Evolutionary conservation across 1,139 yeast genomes (phyloP).

Genomic region (Lodderomyces pseudojiufengensis): DNA sequence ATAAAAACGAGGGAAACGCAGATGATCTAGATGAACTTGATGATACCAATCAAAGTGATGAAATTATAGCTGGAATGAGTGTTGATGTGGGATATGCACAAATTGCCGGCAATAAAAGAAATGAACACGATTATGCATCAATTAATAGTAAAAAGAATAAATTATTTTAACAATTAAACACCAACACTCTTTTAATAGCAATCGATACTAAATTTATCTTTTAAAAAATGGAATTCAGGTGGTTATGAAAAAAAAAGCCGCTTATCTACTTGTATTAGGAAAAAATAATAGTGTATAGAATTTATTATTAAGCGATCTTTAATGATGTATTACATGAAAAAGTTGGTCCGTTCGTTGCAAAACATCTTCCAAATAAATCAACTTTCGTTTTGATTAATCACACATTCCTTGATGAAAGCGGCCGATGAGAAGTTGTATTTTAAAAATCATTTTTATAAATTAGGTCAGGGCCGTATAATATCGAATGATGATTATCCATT

Average conservation of each 20-base stretch:
- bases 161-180: too few relatives aligned
- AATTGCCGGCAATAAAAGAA: conserved; percentile 33
- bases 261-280: too few relatives aligned
- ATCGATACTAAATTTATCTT: too few relatives aligned
- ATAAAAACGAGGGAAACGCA: conserved; percentile 32
- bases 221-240: too few relatives aligned
- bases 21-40: conserved; percentile 36
- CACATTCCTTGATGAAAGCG: conserved; percentile 53
- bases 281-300: too few relatives aligned
- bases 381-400: not conserved
- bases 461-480: conserved; percentile 56
- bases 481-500: conserved; percentile 31
- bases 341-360: too few relatives aligned
- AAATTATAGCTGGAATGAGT: conserved; percentile 39
- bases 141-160: conserved; percentile 5
- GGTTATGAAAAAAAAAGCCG: too few relatives aligned
- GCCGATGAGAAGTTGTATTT: conserved; percentile 63
- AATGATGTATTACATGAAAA: too few relatives aligned
- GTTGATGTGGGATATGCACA: conserved; percentile 42
- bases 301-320: too few relatives aligned
- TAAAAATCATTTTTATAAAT: conserved; percentile 58
- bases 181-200: too few relatives aligned
- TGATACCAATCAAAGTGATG: conserved; percentile 16
- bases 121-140: conserved; percentile 13
- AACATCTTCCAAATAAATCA: too few relatives aligned